Evolutionary conservation across 1,284 basidiomycete species (phyloP), one percentile per base, ranked within the genome.

Genomic region (Leccinum angustisporum): DNA sequence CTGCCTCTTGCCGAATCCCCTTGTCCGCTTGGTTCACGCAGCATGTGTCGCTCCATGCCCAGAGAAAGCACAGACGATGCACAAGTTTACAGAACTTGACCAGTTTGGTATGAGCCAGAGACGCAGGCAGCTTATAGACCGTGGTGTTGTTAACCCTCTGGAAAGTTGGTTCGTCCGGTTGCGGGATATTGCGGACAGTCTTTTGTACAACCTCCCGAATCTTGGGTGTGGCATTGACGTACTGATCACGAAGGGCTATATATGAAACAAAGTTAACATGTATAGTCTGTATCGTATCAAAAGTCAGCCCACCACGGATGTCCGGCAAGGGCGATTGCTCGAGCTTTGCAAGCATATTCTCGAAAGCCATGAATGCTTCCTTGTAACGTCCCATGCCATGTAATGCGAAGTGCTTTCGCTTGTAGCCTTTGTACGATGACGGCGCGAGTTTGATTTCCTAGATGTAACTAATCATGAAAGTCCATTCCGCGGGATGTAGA

Each of bases 331-430:
- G 21, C 0, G 51, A 54, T 11, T 50, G 1, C n/a, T 62, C 14
- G 36, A 62, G 36, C 11, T 27, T 56, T 16, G 33, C 30, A 5
- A 64, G 38, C 57, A 64, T 56, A 0, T 8, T 38, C 27, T 27
- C 13, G 38, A 60, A 58, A n/a, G 54, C 54, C 11, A 30, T 18
- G 1, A 52, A 61, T 5, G 60, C 59, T 61, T 61, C 51, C 1
- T 18, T 31, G 11, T 61, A 13, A 14, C 36, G 59, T 1, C 13
- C 27, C 54, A 38, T 21, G n/a, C 3, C 11, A 4, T 62, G 61
- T 31, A 61, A 43, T 18, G 38, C 61, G 0, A 59, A 25, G 25
- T 60, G 36, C 21, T 27, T 61, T 18, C 21, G 4, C 33, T 43
- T 34, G 3, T 62, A 56, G 9, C 53, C 38, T 8, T 16, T 8